phyloP scores from a whole-genome alignment of 164 flowering plant genomes.

The Aristolochia fimbriata region DNA sequence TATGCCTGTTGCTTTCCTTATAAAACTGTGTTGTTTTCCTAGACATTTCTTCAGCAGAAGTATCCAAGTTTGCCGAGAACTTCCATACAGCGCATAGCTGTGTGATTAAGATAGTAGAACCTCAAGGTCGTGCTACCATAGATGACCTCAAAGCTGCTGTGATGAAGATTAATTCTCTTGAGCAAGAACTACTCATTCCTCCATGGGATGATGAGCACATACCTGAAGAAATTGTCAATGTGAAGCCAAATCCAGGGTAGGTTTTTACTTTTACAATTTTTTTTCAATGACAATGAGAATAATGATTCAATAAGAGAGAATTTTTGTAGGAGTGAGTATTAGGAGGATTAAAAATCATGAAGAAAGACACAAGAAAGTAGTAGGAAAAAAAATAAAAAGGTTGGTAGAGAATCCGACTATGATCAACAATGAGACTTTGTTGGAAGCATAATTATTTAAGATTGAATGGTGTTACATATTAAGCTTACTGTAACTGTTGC shows the following conservation, averaged over 20 bases:
- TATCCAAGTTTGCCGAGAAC: conserved; percentile 57
- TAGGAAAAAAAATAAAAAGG: too few relatives aligned
- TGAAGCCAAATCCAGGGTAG: conserved; percentile 79
- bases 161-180: conserved; percentile 46
- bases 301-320: too few relatives aligned
- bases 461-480: too few relatives aligned
- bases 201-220: conserved; percentile 89
- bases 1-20: background rate
- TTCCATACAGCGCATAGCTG: conserved; percentile 57
- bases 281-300: background rate
- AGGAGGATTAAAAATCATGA: too few relatives aligned
- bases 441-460: too few relatives aligned
- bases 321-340: too few relatives aligned
- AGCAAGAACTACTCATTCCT: conserved; percentile 42
- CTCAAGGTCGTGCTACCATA: conserved; percentile 48
- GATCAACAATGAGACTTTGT: too few relatives aligned
- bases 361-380: too few relatives aligned
- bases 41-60: conserved; percentile 74
- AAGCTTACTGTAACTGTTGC: too few relatives aligned
- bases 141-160: conserved; percentile 56
- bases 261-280: background rate
- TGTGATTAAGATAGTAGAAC: conserved; percentile 81
- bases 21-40: background rate
- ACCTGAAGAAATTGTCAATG: conserved; percentile 80
- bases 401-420: too few relatives aligned